Evolutionary conservation across 108 stramenopile genomes (phyloP), one percentile per base, ranked within the genome.

Genomic region (Conticribra guillardii): DNA sequence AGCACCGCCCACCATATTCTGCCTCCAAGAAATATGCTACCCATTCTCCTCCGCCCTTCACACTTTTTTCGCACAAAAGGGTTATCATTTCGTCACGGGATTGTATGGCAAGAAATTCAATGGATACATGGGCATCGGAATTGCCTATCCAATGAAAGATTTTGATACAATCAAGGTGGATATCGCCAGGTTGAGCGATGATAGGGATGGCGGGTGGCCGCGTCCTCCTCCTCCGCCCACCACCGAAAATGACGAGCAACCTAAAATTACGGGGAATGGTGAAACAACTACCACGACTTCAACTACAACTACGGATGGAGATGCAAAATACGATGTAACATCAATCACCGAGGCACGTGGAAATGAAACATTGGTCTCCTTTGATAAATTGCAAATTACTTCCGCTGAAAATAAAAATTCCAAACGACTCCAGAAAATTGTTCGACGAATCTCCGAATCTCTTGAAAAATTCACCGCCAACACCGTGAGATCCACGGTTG

Each of bases 81-180:
- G 89, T 11, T 99, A 97, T 80, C 74, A 92, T 46, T 68, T 97
- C 34, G 87, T 97, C 2, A 96, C 94, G 3, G 94, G 90, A 21
- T 52, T 89, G 29, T 99, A 99, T 71, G 98, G 98, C 1, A 86
- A 74, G 59, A 71, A 52, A 54, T 97, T 97, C 82, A 99, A 96
- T 85, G 93, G 93, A 22, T 91, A 88, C 81, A 91, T 91, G 92
- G 90, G 90, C 16, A 74, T 90, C 29, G 85, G 82, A 3, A 59
- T 95, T 14, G 96, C 96, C 3, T 91, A 92, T 69, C 91, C 91
- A 16, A 73, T 66, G 0, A 68, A 68, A 11, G 61, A 71, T 16
- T 87, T 87, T 60, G 85, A 87, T 48, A 82, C 87, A 0, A 24
- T 89, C 16, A 77, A 83, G 57, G 90, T 91, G 0, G 88, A 91